Evolutionary conservation across 2,329 filamentous ascomycete genomes (phyloP), one percentile per base, ranked within the genome.

Genomic region (Diaporthe velutina): DNA sequence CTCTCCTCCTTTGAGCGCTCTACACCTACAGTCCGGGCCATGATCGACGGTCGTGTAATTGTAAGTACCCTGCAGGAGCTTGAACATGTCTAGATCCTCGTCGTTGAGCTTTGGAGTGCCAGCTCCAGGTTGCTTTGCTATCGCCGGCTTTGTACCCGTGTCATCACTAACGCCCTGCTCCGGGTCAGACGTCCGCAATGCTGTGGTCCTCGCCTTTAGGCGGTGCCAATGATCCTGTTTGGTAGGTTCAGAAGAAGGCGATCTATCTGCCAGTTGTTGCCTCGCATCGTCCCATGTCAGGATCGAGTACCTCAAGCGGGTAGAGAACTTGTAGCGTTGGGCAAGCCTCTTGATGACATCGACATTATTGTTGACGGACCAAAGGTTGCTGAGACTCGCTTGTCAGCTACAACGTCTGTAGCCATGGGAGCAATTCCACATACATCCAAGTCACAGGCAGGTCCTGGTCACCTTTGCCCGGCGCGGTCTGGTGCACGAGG

Each of bases 21-120:
- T 28, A 10, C 22, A 81, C 86, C 79, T 84, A 91, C 93, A 94
- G 80, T 86, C 88, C 22, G 87, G 84, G 0, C 93, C 93, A 81
- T 92, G 90, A 78, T 95, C 93, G 19, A 94, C 89, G 0, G 93
- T 93, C 19, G 91, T 92, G 81, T 93, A 95, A 80, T 95, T 93
- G 86, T 93, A 93, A n/a, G 94, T 92, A 72, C 92, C 89, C 76
- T 93, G 88, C 8, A 93, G 89, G 55, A 95, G 87, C 40, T 90
- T 67, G 75, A 84, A 84, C 76, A 88, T 78, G 76, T 83, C 78
- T 74, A 85, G 73, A 42, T 79, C 81, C 57, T 82, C 80, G 17
- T 70, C 42, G 19, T 67, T 38, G 40, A 75, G 70, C 35, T 12
- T 28, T 28, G 25, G 19, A 6, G n/a, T 30, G 35, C 22, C 10